A percentile compares a stretch with the other conserved stretches of the same genome.
Conservation (phyloP, 2,329 filamentous ascomycete genomes). For the Botrytis byssoidea region DNA sequence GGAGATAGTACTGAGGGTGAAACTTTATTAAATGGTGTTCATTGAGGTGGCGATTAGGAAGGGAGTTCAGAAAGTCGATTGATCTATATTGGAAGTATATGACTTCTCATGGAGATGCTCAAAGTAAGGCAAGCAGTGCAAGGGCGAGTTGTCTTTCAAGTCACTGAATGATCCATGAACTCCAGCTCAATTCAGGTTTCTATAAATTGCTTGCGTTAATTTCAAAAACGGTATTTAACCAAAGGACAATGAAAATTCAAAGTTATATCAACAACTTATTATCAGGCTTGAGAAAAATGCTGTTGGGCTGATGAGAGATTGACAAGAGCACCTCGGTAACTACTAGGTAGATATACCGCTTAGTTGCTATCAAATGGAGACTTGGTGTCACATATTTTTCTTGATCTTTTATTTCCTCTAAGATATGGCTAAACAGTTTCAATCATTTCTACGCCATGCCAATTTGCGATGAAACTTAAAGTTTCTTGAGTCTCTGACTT, state of each 20-base stretch:
- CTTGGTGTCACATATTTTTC: background rate
- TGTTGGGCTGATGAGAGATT: background rate
- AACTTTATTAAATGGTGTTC: constrained; percentile 34
- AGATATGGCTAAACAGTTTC: fast-evolving
- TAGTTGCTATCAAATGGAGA: background rate
- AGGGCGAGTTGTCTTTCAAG: background rate
- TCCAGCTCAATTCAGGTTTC: background rate
- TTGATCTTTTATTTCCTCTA: background rate
- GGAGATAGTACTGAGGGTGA: constrained; percentile 22
- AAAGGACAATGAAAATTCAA: background rate
- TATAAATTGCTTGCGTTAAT: too few species aligned
- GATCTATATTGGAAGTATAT: background rate
- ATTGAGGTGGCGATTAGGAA: background rate
- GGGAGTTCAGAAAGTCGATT: background rate
- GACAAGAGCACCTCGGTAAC: background rate
- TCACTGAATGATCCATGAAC: background rate
- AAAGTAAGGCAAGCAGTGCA: background rate
- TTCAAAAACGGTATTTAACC: background rate
- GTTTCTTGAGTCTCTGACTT: background rate
- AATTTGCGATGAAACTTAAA: background rate
- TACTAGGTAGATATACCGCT: background rate
- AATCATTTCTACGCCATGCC: background rate
- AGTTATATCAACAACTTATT: background rate
- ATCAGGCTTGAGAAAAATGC: background rate
- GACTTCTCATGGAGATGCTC: background rate